These are phyloP conservation scores for Pseudomonodictys pantanalensis DNA, from an alignment of 495 filamentous ascomycete genomes.

Conservation along the genomic window DNA sequence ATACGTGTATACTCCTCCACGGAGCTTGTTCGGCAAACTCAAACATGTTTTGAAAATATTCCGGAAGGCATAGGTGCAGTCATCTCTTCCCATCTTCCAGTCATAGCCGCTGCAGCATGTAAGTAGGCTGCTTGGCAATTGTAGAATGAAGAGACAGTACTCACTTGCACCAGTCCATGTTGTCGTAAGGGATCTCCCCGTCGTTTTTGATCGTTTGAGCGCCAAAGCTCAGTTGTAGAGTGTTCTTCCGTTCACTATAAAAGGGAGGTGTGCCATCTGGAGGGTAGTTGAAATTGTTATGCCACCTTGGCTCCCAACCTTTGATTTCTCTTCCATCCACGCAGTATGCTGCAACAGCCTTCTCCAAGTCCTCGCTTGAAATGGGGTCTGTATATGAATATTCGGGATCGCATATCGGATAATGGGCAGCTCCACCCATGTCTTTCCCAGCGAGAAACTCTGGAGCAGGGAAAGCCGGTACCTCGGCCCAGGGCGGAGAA, in stretches of 20 bases:
- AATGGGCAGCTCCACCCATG: not conserved
- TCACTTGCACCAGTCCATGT: conserved; percentile 2
- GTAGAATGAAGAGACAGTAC: not conserved
- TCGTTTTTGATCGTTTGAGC: conserved; percentile 1
- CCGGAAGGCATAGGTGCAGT: not conserved
- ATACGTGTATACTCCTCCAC: not conserved
- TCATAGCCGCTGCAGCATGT: not conserved
- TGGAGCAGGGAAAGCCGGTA: not conserved
- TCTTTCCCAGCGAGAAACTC: not conserved
- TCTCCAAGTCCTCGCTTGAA: not conserved
- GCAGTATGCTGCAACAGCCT: not conserved
- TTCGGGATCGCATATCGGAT: not conserved
- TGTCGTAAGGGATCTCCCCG: not conserved
- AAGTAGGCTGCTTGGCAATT: not conserved
- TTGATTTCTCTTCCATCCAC: not conserved
- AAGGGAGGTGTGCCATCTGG: not conserved
- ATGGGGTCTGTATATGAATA: not conserved
- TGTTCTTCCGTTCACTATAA: not conserved
- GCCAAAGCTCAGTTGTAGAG: not conserved
- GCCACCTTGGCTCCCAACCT: not conserved
- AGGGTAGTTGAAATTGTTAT: not conserved
- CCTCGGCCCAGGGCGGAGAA: not conserved
- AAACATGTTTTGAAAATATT: not conserved
- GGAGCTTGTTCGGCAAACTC: not conserved
- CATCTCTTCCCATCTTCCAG: not conserved